Base-by-base conservation (phyloP, 345 rosid genomes). In the Populus ilicifolia region DNA sequence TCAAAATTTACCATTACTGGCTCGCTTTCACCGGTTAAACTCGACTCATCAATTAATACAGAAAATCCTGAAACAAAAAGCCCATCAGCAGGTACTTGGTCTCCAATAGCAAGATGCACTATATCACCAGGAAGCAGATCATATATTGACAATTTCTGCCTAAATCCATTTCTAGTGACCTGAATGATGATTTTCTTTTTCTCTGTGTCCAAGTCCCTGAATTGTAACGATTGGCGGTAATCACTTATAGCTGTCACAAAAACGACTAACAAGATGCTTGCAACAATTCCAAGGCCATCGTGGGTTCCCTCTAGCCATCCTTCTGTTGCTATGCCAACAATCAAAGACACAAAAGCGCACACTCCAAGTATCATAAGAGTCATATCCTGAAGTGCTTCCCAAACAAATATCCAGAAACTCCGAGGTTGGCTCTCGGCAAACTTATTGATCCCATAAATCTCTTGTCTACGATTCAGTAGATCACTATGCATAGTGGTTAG, bases 381-480 rank as follows among this genome's bases (percentile, higher is more conserved):
- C 97, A 90, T 93, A 70, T 94, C 97, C 18, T 93, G 97, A 72
- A 94, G 90, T 61, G 98, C 98, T 87, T 94, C 98, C 97, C 97
- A 94, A 5, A 94, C 95, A 77, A 86, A 94, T 30, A 91, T 73
- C 97, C 91, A 89, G 86, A 93, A 94, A 74, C 93, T 84, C 35
- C 85, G 82, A 44, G 84, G 52, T 77, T 88, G 92, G 21, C 84
- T 81, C 83, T 91, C 97, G 1, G 97, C 95, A 82, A 94, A 94
- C 83, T 85, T 90, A 75, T 94, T 94, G 84, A 93, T 87, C 17
- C 97, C 98, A 39, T 79, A 91, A 29, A 93, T 78, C 73, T 89
- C 90, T 89, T 90, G 93, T 78, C 98, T 85, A 59, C 76, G 82
- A 21, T 75, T 79, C 71, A 94, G 81, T 68, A 75, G 70, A 68